Evolutionary conservation across 495 filamentous ascomycete species (phyloP).

Genomic region (Chaetomium tenue): DNA sequence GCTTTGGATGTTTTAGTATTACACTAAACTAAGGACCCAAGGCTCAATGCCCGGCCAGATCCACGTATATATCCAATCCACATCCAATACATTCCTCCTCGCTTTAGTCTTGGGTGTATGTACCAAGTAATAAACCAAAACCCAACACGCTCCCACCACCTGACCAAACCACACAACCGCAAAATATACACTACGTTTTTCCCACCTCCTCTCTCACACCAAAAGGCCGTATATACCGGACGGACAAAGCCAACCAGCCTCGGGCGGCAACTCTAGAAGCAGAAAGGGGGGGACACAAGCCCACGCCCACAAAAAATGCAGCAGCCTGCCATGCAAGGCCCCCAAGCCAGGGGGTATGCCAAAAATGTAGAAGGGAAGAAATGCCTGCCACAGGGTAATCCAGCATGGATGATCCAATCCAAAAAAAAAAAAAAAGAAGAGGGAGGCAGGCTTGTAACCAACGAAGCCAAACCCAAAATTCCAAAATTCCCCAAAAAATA

Average conservation of each 20-base stretch:
- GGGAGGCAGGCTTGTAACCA: neutral
- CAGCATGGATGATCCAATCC: neutral
- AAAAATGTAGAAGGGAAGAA: neutral
- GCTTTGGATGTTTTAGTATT: neutral
- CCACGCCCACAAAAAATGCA: neutral
- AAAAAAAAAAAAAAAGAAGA: neutral
- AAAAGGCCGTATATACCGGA: constrained; percentile 4
- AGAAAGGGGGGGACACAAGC: neutral
- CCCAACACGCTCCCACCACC: neutral
- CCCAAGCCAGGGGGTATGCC: neutral
- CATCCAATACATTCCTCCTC: neutral
- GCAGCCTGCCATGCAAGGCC: neutral
- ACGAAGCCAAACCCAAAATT: neutral
- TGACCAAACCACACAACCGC: neutral
- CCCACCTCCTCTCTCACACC: neutral
- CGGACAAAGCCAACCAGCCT: neutral
- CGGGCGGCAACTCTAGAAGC: neutral
- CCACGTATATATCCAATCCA: neutral
- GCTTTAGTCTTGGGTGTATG: neutral
- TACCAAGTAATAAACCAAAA: neutral
- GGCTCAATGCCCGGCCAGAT: neutral
- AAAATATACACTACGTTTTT: neutral
- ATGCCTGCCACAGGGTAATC: constrained; percentile 3
- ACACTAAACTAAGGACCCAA: neutral
- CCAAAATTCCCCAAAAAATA: neutral